A percentile compares a stretch with the other conserved stretches of the same genome.
Conservation (phyloP, 2,329 filamentous ascomycete genomes). For the Fusarium torreyae region DNA sequence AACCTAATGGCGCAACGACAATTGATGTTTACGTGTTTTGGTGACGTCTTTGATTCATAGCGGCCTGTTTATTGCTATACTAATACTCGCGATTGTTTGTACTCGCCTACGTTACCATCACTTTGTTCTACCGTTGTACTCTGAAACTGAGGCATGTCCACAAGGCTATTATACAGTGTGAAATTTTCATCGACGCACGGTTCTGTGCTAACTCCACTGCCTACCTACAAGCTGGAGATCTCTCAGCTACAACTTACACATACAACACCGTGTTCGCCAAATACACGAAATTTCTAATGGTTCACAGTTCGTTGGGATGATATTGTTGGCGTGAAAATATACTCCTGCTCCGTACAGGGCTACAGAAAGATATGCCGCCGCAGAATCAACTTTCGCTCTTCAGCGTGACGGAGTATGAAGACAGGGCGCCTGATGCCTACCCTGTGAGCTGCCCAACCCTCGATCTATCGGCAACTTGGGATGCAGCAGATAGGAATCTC, state of each 20-base stretch:
- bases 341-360: conserved; percentile 9
- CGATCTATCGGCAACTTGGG: conserved; percentile 82
- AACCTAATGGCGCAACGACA: conserved; percentile 52
- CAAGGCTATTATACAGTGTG: conserved; percentile 8
- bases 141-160: not conserved
- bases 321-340: not conserved
- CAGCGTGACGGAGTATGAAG: conserved; percentile 71
- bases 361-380: conserved; percentile 47
- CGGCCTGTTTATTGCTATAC: not conserved
- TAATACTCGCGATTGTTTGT: not conserved
- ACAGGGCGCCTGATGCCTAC: conserved; percentile 69
- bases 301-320: conserved; percentile 11
- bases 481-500: conserved; percentile 77
- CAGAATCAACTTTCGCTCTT: conserved; percentile 61
- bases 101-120: not conserved
- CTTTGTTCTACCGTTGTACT: not conserved
- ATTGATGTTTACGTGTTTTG: conserved; percentile 43
- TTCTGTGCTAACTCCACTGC: not conserved
- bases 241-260: conserved; percentile 28
- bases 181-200: conserved; percentile 9
- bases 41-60: conserved; percentile 1
- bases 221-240: not conserved
- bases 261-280: conserved; percentile 3
- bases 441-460: conserved; percentile 86
- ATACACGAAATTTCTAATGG: not conserved